Evolutionary conservation across 1,284 basidiomycete species (phyloP).

Genomic region (Fomitiporia mediterranea): DNA sequence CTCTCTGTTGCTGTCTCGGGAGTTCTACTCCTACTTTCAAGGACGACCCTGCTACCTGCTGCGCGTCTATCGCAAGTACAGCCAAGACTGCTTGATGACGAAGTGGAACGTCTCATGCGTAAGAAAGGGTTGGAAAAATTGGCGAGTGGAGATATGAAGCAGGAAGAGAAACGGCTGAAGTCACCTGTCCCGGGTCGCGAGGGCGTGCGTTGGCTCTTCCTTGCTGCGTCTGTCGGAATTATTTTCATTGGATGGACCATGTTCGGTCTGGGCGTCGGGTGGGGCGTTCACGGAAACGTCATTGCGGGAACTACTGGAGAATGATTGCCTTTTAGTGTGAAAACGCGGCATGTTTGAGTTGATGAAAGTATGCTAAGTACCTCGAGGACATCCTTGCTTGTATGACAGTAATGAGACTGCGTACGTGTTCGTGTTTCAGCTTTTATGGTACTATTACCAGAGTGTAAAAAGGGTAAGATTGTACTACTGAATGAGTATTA

Average conservation of each 20-base stretch:
- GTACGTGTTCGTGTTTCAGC: too few species aligned
- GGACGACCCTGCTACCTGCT: slow-evolving; percentile 34
- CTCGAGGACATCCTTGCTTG: too few species aligned
- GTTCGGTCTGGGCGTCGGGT: slow-evolving; percentile 40
- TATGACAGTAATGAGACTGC: too few species aligned
- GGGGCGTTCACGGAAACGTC: slow-evolving; percentile 39
- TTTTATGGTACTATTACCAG: too few species aligned
- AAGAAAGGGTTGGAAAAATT: slow-evolving; percentile 23
- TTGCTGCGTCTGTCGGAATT: slow-evolving; percentile 29
- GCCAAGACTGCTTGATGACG: slow-evolving; percentile 30
- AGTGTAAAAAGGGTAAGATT: too few species aligned
- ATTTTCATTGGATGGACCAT: slow-evolving; percentile 41
- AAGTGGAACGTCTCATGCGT: slow-evolving; percentile 32
- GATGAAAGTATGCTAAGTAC: too few species aligned
- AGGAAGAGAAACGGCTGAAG: slow-evolving; percentile 34
- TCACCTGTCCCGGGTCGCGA: slow-evolving; percentile 25
- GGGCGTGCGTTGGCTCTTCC: slow-evolving; percentile 28
- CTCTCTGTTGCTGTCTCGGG: slow-evolving; percentile 36
- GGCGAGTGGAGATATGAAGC: slow-evolving; percentile 15
- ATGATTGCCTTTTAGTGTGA: too few species aligned
- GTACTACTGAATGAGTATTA: too few species aligned
- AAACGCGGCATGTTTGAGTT: too few species aligned
- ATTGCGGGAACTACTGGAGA: slow-evolving; percentile 38
- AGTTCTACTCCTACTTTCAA: slow-evolving; percentile 33
- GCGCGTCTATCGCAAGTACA: slow-evolving; percentile 38